phyloP scores from a whole-genome alignment of 2,329 filamentous ascomycete species.

The Aspergillus awamori region DNA sequence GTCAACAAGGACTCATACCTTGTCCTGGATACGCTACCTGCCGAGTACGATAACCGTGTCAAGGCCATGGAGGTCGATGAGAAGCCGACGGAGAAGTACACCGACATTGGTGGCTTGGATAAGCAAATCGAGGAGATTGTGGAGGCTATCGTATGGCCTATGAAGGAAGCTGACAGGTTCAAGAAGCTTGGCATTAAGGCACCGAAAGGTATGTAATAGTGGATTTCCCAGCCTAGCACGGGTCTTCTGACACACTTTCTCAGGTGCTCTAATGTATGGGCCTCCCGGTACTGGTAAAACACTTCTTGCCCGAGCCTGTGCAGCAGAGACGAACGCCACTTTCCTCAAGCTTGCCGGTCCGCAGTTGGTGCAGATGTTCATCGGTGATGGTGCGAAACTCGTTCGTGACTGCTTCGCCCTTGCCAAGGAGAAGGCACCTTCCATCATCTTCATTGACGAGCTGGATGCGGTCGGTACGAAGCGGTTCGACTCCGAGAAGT shows the following conservation, averaged over 20 bases:
- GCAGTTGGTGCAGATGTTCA: conserved; percentile 99
- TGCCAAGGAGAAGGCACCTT: conserved; percentile 97
- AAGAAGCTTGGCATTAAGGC: conserved; percentile 99
- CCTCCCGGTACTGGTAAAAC: conserved; percentile 55
- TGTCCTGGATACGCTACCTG: conserved; percentile 91
- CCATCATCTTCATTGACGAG: conserved; percentile 99
- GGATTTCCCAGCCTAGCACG: not conserved
- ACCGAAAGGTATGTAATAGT: conserved; percentile 74
- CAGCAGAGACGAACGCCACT: conserved; percentile 95
- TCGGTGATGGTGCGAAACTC: conserved; percentile 95
- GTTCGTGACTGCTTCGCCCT: conserved; percentile 97
- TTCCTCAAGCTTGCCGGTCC: conserved; percentile 98
- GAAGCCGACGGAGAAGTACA: conserved; percentile 99
- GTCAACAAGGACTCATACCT: conserved; percentile 99
- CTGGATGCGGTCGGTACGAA: conserved; percentile 98
- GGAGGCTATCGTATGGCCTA: conserved; percentile 98
- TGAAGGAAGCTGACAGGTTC: conserved; percentile 99
- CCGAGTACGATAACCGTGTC: conserved; percentile 97
- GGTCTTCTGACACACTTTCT: conserved; percentile 1
- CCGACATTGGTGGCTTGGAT: conserved; percentile 92
- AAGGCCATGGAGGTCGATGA: conserved; percentile 99
- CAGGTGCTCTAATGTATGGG: conserved; percentile 97
- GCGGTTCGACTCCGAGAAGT: conserved; percentile 98
- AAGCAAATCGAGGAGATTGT: conserved; percentile 99
- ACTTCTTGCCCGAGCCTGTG: conserved; percentile 84